These are phyloP conservation scores for Eleusine coracana DNA, from an alignment of 176 grass and related monocot genomes.

Conservation along the genomic window DNA sequence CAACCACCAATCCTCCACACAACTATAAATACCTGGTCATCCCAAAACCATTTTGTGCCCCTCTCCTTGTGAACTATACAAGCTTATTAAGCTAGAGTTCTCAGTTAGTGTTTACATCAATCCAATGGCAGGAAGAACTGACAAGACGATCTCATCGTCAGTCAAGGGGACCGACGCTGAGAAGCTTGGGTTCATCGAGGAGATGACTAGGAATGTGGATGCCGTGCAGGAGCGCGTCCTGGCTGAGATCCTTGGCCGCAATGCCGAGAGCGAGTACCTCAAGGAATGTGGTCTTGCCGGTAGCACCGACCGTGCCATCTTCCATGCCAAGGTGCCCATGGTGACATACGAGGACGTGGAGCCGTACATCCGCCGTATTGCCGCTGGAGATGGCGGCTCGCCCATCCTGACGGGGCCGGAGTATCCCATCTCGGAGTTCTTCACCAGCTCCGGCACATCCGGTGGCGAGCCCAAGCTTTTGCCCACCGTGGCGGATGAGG, in stretches of 20 bases:
- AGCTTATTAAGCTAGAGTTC: no score
- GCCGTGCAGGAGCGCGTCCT: slow-evolving; percentile 63
- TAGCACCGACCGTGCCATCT: slow-evolving; percentile 54
- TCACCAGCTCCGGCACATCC: slow-evolving; percentile 95
- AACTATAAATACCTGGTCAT: no score
- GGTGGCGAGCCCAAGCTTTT: slow-evolving; percentile 95
- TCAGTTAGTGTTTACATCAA: no score
- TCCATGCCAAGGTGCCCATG: slow-evolving; percentile 68
- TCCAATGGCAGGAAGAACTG: no score
- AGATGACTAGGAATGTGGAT: slow-evolving; percentile 61
- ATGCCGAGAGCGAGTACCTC: slow-evolving; percentile 88
- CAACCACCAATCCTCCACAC: no score
- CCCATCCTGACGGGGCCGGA: slow-evolving; percentile 56
- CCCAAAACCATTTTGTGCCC: no score
- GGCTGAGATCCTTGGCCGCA: slow-evolving; percentile 64
- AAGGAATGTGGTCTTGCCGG: slow-evolving; percentile 58
- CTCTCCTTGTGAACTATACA: no score
- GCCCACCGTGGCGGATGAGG: slow-evolving; percentile 81
- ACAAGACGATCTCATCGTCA: no score
- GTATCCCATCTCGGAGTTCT: slow-evolving; percentile 87
- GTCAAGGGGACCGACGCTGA: slow-evolving; percentile 41
- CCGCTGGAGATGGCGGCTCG: slow-evolving; percentile 81
- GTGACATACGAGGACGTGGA: slow-evolving; percentile 85
- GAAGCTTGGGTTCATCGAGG: slow-evolving; percentile 89
- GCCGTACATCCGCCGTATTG: slow-evolving; percentile 83